Base-by-base conservation (phyloP, 306 rosid species). In the Glycyrrhiza uralensis region DNA sequence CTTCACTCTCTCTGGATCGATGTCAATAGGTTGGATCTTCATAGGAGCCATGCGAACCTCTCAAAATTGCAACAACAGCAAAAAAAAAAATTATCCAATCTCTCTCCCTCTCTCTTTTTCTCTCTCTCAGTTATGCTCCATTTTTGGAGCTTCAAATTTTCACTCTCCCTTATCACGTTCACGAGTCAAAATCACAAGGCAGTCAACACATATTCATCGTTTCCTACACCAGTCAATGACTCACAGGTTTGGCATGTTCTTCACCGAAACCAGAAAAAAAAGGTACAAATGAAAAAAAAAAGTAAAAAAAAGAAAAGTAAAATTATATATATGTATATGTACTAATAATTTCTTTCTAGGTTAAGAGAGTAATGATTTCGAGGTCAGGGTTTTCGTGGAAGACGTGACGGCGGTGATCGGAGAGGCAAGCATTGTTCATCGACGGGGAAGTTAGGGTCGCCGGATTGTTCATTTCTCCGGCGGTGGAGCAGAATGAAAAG, bases 21-120 rank as follows among this genome's bases (percentile, higher is more conserved):
- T 66, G 52, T 94, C 96, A 20, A 94, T 83, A 0, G 99, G 99
- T 66, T 89, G 97, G 85, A 94, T 88, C 92, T 89, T 94, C 97
- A 91, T 79, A 72, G 97, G 91, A 79, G 94, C 92, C 90, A 86
- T 87, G 22, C n/a, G n/a, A n/a, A 56, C 47, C 7, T 67, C 11
- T 33, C 18, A 9, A 14, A 33, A 22, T 10, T 46, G 2, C 33
- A 59, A 15, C 22, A 74, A 36, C 1, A 54, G 2, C 33, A 59
- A 15, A 14, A 74, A 36, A 1, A 54, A 17, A 33, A 60, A 3
- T 19, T 17, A 56, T 7, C 26, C 2, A 0, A 0, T 26, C 30
- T 32, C 30, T 38, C 50, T 13, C 6, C 15, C 36, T 55, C 76
- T 52, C n/a, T 30, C 63, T 22, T 44, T 22, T 33, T 28, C 26